Percentiles rank a stretch among this genome's conserved stretches.
Evolutionary conservation across 768 basidiomycete genomes (phyloP).

Genomic region (Rickenella mellea): DNA sequence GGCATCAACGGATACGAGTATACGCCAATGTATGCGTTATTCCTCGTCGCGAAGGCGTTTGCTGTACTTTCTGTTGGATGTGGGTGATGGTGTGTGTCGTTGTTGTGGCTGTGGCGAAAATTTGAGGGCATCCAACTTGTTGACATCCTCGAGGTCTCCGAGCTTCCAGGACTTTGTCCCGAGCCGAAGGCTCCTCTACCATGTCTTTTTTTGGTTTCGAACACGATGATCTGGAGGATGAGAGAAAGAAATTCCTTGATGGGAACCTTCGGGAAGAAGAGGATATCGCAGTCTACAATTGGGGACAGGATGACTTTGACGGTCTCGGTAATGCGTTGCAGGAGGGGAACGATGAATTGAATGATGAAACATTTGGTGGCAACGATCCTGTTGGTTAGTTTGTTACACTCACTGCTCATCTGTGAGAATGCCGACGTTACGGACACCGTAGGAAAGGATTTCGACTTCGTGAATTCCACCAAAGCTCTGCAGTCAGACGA

Average conservation of each 20-base stretch:
- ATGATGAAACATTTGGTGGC: constrained; percentile 93
- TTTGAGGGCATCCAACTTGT: too few species aligned
- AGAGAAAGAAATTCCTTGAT: constrained; percentile 47
- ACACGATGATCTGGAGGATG: constrained; percentile 47
- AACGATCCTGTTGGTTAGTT: constrained; percentile 61
- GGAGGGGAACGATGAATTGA: constrained; percentile 87
- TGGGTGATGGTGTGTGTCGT: too few species aligned
- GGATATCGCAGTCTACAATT: constrained; percentile 85
- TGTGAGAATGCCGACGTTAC: neutral
- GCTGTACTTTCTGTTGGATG: too few species aligned
- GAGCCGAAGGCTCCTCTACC: too few species aligned
- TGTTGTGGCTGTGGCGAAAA: too few species aligned
- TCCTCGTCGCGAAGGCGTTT: too few species aligned
- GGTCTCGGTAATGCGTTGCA: constrained; percentile 80
- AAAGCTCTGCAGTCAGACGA: constrained; percentile 23
- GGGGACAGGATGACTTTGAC: constrained; percentile 87
- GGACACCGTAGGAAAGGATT: constrained; percentile 66
- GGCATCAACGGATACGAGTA: too few species aligned
- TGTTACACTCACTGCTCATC: too few species aligned
- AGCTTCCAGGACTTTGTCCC: too few species aligned
- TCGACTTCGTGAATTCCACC: constrained; percentile 76
- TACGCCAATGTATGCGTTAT: too few species aligned
- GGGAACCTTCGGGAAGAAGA: constrained; percentile 48
- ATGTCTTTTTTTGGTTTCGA: constrained; percentile 85
- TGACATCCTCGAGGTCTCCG: too few species aligned